Percentiles rank a stretch among this genome's conserved stretches.
Conservation (phyloP, 371 early-diverging fungal species). For the Mortierella sp. region DNA sequence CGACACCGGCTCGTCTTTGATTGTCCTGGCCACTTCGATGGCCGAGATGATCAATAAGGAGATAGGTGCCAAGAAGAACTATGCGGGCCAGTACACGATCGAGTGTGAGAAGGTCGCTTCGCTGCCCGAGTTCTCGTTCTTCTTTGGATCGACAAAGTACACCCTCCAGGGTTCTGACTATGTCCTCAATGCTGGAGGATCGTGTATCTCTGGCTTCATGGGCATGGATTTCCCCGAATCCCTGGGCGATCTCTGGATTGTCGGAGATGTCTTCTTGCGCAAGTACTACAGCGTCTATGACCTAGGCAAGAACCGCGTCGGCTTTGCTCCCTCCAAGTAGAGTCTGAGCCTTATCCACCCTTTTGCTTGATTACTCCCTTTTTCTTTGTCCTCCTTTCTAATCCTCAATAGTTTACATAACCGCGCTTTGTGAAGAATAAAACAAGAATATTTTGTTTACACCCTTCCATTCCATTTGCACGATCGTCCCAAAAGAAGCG, state of each 20-base stretch:
- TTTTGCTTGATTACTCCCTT: not conserved
- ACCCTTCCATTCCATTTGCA: not conserved
- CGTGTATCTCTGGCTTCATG: slow-evolving; percentile 95
- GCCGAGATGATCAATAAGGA: slow-evolving; percentile 88
- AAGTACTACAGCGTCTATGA: slow-evolving; percentile 94
- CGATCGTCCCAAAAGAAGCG: not conserved
- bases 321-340: slow-evolving; percentile 59
- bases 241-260: slow-evolving; percentile 78
- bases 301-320: slow-evolving; percentile 84
- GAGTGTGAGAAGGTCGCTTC: slow-evolving; percentile 77
- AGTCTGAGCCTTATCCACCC: not conserved
- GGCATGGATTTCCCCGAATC: slow-evolving; percentile 89
- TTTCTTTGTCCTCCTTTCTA: not conserved
- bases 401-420: not conserved
- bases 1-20: slow-evolving; percentile 87
- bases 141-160: slow-evolving; percentile 75
- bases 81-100: slow-evolving; percentile 88
- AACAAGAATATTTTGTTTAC: not conserved
- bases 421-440: not conserved
- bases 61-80: slow-evolving; percentile 93
- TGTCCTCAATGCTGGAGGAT: slow-evolving; percentile 81
- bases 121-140: slow-evolving; percentile 84
- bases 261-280: slow-evolving; percentile 95
- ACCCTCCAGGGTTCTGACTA: slow-evolving; percentile 80
- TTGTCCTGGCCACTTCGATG: slow-evolving; percentile 79